Evolutionary conservation across 208 protist species (phyloP).

Genomic region (Crithidia acanthocephali): DNA sequence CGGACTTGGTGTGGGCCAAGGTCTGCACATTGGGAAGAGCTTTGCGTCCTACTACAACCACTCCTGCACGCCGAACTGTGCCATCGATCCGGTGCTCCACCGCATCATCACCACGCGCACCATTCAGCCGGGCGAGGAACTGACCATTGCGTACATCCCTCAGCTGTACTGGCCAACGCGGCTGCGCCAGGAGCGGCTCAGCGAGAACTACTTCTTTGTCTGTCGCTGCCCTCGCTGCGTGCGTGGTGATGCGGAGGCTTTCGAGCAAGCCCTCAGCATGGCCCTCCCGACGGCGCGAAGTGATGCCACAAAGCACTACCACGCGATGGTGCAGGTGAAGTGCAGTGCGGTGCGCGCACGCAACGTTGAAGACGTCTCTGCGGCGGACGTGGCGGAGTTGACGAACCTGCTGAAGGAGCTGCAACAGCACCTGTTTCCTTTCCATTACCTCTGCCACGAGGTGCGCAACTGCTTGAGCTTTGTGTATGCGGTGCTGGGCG

Average conservation of each 20-base stretch:
- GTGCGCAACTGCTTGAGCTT: slow-evolving; percentile 85
- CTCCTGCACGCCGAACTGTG: slow-evolving; percentile 84
- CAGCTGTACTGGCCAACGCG: slow-evolving; percentile 85
- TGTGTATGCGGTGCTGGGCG: slow-evolving; percentile 75
- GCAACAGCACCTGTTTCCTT: slow-evolving; percentile 59
- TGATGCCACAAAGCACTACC: slow-evolving; percentile 51
- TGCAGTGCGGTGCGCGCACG: slow-evolving; percentile 53
- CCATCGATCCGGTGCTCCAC: slow-evolving; percentile 46
- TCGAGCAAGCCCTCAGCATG: slow-evolving; percentile 56
- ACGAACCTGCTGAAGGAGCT: slow-evolving; percentile 50
- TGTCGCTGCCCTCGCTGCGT: slow-evolving; percentile 76
- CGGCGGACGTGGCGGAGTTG: slow-evolving; percentile 43
- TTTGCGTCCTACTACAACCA: slow-evolving; percentile 86
- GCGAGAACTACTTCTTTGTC: slow-evolving; percentile 73
- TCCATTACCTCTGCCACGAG: slow-evolving; percentile 86
- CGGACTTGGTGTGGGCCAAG: slow-evolving; percentile 77
- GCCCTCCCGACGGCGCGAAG: slow-evolving; percentile 31
- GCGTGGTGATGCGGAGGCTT: slow-evolving; percentile 40
- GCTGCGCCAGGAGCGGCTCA: slow-evolving; percentile 66
- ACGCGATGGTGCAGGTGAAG: slow-evolving; percentile 50
- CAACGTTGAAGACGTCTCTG: slow-evolving; percentile 39
- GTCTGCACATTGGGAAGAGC: slow-evolving; percentile 52
- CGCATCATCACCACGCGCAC: slow-evolving; percentile 71
- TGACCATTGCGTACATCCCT: slow-evolving; percentile 86
- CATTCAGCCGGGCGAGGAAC: slow-evolving; percentile 64